Evolutionary conservation across 805 yeast genomes (phyloP), one percentile per base, ranked within the genome.

Genomic region (Kuraishia cidri): DNA sequence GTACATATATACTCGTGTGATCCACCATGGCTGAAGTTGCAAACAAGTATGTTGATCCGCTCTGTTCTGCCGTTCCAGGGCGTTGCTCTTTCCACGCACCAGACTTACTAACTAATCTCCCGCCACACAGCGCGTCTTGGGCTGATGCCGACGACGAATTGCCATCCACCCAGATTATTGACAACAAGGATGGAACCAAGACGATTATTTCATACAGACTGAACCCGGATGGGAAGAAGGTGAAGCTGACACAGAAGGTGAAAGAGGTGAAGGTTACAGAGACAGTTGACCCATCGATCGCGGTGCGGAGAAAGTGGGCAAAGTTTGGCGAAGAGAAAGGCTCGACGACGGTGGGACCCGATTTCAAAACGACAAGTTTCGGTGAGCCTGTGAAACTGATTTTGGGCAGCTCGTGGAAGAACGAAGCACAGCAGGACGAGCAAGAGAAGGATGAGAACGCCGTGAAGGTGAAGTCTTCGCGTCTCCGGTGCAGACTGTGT

Each of bases 171-270:
- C 80, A 78, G 54, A 70, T 85, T 47, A 81, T 76, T 34, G 71
- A 71, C 29, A 86, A 87, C 54, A 64, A 76, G 24, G 97, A 88
- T 52, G 96, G 95, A 35, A 82, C 96, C 38, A 86, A 83, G 60
- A 85, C 95, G 7, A 78, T 90, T 34, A 71, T 87, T 37, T 73
- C 88, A 27, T 88, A 69, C 64, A 72, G 81, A 51, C 61, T 74
- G 42, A 80, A 82, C 47, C 79, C 73, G 31, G 76, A 79, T 39
- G 94, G 94, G 38, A 78, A 84, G 56, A 87, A 81, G 53, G 85
- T 82, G 41, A 85, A 81, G 58, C 74, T 88, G 33, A 87, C 95
- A 29, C 95, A 88, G 57, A 82, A 71, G 53, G 75, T 92, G 53
- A 79, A 72, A 54, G 83, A 80, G 48, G 74, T 82, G 38, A 72